A percentile compares a stretch with the other conserved stretches of the same genome.
These are phyloP conservation scores for Triangularia setosa DNA, from an alignment of 2,329 filamentous ascomycete genomes.

Conservation along the genomic window DNA sequence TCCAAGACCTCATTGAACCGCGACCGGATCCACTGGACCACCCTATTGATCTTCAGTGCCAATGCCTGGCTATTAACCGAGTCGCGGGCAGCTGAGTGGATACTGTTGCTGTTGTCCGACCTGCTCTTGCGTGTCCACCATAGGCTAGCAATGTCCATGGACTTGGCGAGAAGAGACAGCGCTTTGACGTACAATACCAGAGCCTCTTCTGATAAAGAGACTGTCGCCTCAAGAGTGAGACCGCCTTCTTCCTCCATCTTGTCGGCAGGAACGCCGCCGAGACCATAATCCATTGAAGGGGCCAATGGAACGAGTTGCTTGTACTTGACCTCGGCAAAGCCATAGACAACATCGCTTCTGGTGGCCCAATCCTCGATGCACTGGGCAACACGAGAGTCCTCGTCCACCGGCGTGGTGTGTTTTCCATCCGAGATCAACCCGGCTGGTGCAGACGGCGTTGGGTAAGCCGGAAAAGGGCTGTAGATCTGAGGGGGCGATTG, in stretches of 20 bases:
- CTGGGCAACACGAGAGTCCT: slow-evolving; percentile 74
- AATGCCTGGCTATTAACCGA: slow-evolving; percentile 46
- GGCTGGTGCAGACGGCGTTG: slow-evolving; percentile 56
- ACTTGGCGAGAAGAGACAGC: slow-evolving; percentile 81
- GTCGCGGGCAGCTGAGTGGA: slow-evolving; percentile 38
- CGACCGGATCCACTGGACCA: slow-evolving; percentile 90
- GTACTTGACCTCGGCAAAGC: slow-evolving; percentile 97
- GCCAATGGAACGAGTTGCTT: slow-evolving; percentile 90
- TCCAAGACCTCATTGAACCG: slow-evolving; percentile 97
- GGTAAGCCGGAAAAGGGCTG: slow-evolving; percentile 80
- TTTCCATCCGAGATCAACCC: slow-evolving; percentile 67
- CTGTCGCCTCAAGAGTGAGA: slow-evolving; percentile 79
- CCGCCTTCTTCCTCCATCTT: slow-evolving; percentile 65
- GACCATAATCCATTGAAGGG: slow-evolving; percentile 69
- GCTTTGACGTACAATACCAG: slow-evolving; percentile 95
- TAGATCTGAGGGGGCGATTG: slow-evolving; percentile 72
- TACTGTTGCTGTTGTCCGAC: slow-evolving; percentile 50
- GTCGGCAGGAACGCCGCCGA: slow-evolving; percentile 59
- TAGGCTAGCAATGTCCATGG: slow-evolving; percentile 88
- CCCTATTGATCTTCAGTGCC: slow-evolving; percentile 76
- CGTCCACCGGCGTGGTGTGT: slow-evolving; percentile 60
- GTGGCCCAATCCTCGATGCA: slow-evolving; percentile 89
- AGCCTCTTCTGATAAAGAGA: slow-evolving; percentile 88
- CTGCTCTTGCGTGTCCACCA: slow-evolving; percentile 85
- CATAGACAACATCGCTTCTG: slow-evolving; percentile 91